These are phyloP conservation scores for Melaleuca quinquenervia DNA, from an alignment of 345 rosid species.

Conservation along the genomic window DNA sequence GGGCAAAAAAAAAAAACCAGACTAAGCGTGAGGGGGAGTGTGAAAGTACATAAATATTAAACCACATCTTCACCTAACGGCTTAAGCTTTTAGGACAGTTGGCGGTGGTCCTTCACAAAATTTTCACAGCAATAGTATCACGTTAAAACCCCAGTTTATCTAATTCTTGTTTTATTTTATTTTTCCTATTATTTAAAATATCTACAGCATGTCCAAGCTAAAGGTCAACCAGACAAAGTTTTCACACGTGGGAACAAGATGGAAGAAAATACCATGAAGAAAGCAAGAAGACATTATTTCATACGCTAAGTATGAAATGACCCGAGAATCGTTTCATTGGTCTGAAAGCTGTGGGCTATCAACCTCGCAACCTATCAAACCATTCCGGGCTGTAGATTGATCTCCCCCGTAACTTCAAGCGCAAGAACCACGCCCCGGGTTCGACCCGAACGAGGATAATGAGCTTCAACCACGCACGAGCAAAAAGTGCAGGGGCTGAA, in stretches of 20 bases:
- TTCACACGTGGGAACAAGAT: not conserved
- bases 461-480: not conserved
- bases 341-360: not conserved
- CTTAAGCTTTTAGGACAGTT: no score
- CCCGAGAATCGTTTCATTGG: not conserved
- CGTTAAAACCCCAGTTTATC: no score
- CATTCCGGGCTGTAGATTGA: not conserved
- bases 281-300: not conserved
- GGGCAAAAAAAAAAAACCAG: no score
- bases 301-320: not conserved
- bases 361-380: not conserved
- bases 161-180: not conserved
- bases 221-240: not conserved
- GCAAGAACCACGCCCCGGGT: not conserved
- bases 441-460: not conserved
- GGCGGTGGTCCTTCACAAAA: no score
- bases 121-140: no score
- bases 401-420: not conserved
- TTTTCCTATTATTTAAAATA: not conserved
- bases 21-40: no score
- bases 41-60: no score
- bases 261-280: not conserved
- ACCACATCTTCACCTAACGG: no score
- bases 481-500: not conserved
- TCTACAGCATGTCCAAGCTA: not conserved